Base-by-base conservation (phyloP, 2,329 filamentous ascomycete genomes). In the Diplodia scrobiculata region DNA sequence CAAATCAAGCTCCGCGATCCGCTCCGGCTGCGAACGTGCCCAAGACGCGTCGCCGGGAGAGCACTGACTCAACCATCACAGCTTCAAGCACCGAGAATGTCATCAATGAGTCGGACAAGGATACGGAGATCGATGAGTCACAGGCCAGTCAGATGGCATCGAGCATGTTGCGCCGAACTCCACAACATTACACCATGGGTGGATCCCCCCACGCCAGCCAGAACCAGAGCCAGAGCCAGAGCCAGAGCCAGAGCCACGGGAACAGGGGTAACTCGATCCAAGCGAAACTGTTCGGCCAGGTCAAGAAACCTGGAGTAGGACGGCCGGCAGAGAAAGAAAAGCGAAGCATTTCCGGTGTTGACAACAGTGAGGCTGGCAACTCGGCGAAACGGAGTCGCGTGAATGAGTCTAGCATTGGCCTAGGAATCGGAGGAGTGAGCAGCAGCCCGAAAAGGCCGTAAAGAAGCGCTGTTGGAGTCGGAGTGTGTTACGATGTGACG, bases 141-240 rank as follows among this genome's bases (percentile, higher is more conserved):
- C 90, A 91, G 72, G 91, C 91, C 9, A 93, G 89, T 72, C 89
- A 91, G 69, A 87, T 87, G 52, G 91, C 92, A 1, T 88, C 89
- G 1, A 88, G 87, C 70, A 87, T 94, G 87, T 83, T 91, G 68
- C 88, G 89, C 17, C 83, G 86, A 45, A 79, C 83, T 70, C 78
- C 83, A 60, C 74, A 80, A 54, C 71, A 78, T n/a, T 76, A 74
- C 66, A 55, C 63, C 67, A 73, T 13, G 69, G 72, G 70, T 77
- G 74, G 71, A 79, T 68, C 50, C 73, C 75, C 66, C 73, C 75
- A 50, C 70, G 70, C 70, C 79, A 73, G 67, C 78, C 75, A 70
- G 79, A 76, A 67, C 19, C 63, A 65, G 79, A 76, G 67, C 19
- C 63, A 65, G 11, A 27, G 63, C 19, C 63, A 65, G 79, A 76